Evolutionary conservation across 2,329 filamentous ascomycete species (phyloP).

Genomic region (Aspergillus pseudoglaucus): DNA sequence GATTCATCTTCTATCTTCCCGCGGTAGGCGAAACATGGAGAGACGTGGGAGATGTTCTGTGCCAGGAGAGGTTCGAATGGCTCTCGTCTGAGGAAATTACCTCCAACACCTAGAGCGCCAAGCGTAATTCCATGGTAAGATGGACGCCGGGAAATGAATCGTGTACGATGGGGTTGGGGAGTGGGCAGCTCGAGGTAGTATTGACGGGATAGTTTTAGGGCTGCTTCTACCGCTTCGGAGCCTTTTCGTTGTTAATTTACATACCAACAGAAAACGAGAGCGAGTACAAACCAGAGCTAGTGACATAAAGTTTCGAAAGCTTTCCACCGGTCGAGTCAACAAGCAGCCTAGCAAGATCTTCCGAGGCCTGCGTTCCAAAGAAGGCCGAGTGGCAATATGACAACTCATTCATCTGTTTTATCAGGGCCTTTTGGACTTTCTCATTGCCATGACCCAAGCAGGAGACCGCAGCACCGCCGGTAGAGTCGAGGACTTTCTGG

Average conservation of each 20-base stretch:
- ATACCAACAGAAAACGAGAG: not conserved
- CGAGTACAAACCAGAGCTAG: constrained; percentile 46
- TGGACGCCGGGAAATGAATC: constrained; percentile 58
- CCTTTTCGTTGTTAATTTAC: constrained; percentile 33
- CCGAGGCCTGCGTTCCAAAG: constrained; percentile 50
- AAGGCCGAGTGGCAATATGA: constrained; percentile 55
- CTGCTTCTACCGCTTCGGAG: constrained; percentile 63
- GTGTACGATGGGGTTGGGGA: constrained; percentile 48
- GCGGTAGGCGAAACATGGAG: constrained; percentile 62
- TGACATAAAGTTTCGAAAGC: constrained; percentile 51
- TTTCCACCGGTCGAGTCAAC: constrained; percentile 46
- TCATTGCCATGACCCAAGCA: constrained; percentile 63
- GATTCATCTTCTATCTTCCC: constrained; percentile 48
- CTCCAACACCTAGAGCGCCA: constrained; percentile 59
- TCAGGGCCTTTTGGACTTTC: constrained; percentile 55
- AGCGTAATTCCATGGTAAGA: constrained; percentile 68
- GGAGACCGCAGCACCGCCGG: constrained; percentile 65
- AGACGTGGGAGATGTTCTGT: constrained; percentile 54
- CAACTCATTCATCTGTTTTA: constrained; percentile 52
- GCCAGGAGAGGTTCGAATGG: constrained; percentile 57
- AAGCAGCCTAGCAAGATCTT: constrained; percentile 48
- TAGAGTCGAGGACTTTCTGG: constrained; percentile 62
- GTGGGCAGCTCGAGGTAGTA: constrained; percentile 55
- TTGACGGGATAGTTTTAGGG: constrained; percentile 61
- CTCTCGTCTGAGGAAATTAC: constrained; percentile 54